A percentile compares a stretch with the other conserved stretches of the same genome.
phyloP scores from a whole-genome alignment of 352 stramenopile species.

The Globisporangium solare region DNA sequence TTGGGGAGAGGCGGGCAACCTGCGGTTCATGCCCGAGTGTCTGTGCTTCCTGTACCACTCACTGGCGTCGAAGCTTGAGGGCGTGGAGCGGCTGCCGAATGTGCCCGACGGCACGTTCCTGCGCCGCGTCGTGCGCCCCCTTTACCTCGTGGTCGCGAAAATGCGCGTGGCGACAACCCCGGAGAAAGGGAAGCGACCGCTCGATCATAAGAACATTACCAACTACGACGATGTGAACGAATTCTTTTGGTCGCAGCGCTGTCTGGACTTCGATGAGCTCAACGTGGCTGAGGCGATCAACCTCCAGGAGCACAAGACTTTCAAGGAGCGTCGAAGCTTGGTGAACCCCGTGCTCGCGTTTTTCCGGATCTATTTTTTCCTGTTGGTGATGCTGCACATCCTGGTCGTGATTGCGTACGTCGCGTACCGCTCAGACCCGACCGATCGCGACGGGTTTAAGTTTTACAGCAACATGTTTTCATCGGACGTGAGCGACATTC shows the following conservation, averaged over 20 bases:
- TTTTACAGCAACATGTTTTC: conserved; percentile 80
- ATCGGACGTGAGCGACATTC: conserved; percentile 55
- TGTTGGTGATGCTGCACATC: conserved; percentile 76
- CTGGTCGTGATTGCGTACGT: conserved; percentile 81
- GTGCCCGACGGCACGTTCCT: conserved; percentile 71
- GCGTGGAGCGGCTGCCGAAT: conserved; percentile 48
- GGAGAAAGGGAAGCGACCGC: conserved; percentile 19
- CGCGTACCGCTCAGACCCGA: conserved; percentile 61
- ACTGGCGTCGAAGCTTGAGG: conserved; percentile 67
- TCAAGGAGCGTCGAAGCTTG: conserved; percentile 80
- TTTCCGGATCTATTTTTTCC: conserved; percentile 87
- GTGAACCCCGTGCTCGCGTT: conserved; percentile 79
- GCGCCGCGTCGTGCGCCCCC: conserved; percentile 58
- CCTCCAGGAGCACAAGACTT: conserved; percentile 72
- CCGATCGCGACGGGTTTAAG: conserved; percentile 37
- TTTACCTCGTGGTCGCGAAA: conserved; percentile 77
- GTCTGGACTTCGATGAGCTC: conserved; percentile 78
- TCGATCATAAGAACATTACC: conserved; percentile 84
- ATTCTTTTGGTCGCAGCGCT: conserved; percentile 82
- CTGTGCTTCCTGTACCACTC: conserved; percentile 87
- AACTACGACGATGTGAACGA: conserved; percentile 91
- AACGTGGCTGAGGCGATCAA: conserved; percentile 73
- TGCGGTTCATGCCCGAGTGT: conserved; percentile 89
- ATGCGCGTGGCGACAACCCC: conserved; percentile 37
- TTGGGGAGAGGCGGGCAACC: conserved; percentile 80